Conservation (phyloP, 2,329 filamentous ascomycete genomes). For the Epichloe aotearoae region DNA sequence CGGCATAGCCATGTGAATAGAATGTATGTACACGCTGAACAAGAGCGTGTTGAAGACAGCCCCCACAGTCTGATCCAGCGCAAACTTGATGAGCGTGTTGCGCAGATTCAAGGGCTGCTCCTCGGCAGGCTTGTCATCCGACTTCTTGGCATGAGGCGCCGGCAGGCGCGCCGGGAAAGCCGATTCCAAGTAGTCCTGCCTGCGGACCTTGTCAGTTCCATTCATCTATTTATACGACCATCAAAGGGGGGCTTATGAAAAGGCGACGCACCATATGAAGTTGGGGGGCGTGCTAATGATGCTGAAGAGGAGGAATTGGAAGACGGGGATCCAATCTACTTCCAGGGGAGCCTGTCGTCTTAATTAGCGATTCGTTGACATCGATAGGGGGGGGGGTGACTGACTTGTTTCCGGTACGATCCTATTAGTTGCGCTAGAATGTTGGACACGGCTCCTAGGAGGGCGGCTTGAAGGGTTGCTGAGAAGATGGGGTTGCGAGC, state of each 20-base stretch:
- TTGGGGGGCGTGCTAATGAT: slow-evolving; percentile 73
- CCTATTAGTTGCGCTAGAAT: slow-evolving; percentile 59
- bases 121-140: slow-evolving; percentile 1
- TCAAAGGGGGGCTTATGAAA: not conserved
- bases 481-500: slow-evolving; percentile 36
- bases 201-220: slow-evolving; percentile 15
- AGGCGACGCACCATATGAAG: slow-evolving; percentile 52
- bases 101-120: slow-evolving; percentile 34
- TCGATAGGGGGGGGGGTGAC: slow-evolving; percentile 5
- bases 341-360: not conserved
- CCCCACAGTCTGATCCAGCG: slow-evolving; percentile 56
- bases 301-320: slow-evolving; percentile 67
- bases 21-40: slow-evolving; percentile 47
- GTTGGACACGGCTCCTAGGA: slow-evolving; percentile 56
- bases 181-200: slow-evolving; percentile 64
- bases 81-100: slow-evolving; percentile 55
- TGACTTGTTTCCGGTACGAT: slow-evolving; percentile 46
- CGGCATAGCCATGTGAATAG: slow-evolving; percentile 37
- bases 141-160: slow-evolving; percentile 14
- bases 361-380: not conserved
- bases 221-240: rapidly evolving
- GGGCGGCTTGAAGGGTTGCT: slow-evolving; percentile 51
- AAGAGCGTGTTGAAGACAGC: slow-evolving; percentile 51
- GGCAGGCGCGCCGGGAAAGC: slow-evolving; percentile 51
- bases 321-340: slow-evolving; percentile 53